phyloP scores from a whole-genome alignment of 108 stramenopile genomes.

The Seminavis robusta region DNA sequence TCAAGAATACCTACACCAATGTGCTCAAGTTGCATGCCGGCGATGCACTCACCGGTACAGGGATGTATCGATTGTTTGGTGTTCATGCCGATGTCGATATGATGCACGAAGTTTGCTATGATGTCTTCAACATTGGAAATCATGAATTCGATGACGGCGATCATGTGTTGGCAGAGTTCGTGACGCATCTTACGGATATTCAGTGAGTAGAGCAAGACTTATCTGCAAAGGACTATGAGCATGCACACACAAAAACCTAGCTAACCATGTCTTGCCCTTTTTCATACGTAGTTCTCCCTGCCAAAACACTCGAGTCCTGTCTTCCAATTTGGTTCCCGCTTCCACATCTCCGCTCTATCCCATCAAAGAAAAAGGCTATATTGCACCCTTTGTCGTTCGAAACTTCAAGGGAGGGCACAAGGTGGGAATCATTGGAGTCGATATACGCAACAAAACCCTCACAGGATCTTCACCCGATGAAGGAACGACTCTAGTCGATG shows the following conservation, averaged over 20 bases:
- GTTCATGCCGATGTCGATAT: slow-evolving; percentile 33
- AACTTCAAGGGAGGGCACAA: slow-evolving; percentile 24
- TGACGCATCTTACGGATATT: not conserved
- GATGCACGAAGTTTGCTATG: slow-evolving; percentile 34
- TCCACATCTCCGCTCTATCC: slow-evolving; percentile 7
- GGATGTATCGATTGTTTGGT: slow-evolving; percentile 34
- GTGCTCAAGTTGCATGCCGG: slow-evolving; percentile 50
- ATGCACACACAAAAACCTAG: too few species aligned
- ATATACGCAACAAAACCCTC: slow-evolving; percentile 7
- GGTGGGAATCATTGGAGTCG: slow-evolving; percentile 28
- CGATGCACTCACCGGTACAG: slow-evolving; percentile 44
- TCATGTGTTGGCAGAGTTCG: slow-evolving; percentile 21
- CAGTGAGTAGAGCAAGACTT: too few species aligned
- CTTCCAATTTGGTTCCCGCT: slow-evolving; percentile 16
- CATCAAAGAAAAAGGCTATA: not conserved
- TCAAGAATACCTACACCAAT: slow-evolving; percentile 6
- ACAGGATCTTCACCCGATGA: slow-evolving; percentile 16
- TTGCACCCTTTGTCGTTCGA: slow-evolving; percentile 6
- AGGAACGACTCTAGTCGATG: slow-evolving; percentile 27
- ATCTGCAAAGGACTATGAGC: too few species aligned
- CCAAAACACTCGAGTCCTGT: slow-evolving; percentile 10
- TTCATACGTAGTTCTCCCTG: too few species aligned
- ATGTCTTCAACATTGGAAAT: slow-evolving; percentile 42
- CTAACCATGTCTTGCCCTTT: too few species aligned
- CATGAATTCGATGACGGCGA: slow-evolving; percentile 57